A percentile compares a stretch with the other conserved stretches of the same genome.
Conservation (phyloP, 2,329 filamentous ascomycete genomes). For the Aspergillus persii region DNA sequence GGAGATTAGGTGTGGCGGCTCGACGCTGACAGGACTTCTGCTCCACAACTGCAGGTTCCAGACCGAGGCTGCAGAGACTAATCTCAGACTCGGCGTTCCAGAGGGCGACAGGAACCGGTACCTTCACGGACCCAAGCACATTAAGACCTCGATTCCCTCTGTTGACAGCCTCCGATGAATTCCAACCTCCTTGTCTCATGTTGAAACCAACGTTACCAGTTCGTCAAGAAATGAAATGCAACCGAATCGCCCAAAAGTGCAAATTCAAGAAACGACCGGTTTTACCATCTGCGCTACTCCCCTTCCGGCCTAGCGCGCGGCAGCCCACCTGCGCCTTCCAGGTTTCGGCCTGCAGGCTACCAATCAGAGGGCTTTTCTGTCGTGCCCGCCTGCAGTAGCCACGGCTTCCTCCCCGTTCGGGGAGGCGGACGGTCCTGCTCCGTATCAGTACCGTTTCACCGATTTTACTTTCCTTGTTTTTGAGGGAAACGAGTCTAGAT, state of each 20-base stretch:
- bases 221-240: too few relatives aligned
- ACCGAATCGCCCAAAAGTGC: neutral
- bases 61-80: too few relatives aligned
- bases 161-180: too few relatives aligned
- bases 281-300: neutral
- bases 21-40: neutral
- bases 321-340: neutral
- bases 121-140: too few relatives aligned
- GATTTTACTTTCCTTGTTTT: neutral
- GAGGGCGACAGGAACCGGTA: too few relatives aligned
- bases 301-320: neutral
- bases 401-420: neutral
- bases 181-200: too few relatives aligned
- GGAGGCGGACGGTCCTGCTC: too few relatives aligned
- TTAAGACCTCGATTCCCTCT: too few relatives aligned
- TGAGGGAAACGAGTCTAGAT: neutral
- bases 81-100: too few relatives aligned
- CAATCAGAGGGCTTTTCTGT: neutral
- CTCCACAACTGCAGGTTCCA: too few relatives aligned
- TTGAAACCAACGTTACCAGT: too few relatives aligned
- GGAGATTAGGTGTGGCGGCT: neutral
- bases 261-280: neutral
- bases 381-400: neutral
- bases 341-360: neutral
- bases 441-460: too few relatives aligned